Conservation (phyloP, 805 yeast genomes). For the Zygoascus biomembranicola region DNA sequence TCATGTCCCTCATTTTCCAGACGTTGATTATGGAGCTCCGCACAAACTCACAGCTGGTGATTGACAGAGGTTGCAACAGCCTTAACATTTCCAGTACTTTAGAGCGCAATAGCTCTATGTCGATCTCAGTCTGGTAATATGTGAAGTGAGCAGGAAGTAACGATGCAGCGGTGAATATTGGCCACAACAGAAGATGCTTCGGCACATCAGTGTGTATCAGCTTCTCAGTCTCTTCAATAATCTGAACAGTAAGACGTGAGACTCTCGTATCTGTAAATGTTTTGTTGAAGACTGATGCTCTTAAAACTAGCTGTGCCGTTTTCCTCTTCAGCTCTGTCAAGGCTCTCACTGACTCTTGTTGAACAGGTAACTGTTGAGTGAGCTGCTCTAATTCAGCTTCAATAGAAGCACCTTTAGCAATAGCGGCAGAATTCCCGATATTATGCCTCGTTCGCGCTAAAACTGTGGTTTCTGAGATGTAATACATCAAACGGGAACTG, state of each 20-base stretch:
- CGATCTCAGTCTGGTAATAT: background rate
- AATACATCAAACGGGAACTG: background rate
- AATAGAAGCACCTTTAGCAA: background rate
- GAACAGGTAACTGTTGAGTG: background rate
- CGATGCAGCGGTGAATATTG: background rate
- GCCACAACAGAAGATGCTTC: background rate
- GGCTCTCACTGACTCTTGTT: background rate
- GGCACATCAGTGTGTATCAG: background rate
- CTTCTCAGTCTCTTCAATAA: background rate
- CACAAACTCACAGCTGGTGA: background rate
- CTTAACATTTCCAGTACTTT: background rate
- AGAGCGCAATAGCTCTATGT: background rate
- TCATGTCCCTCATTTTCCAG: background rate
- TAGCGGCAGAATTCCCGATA: background rate
- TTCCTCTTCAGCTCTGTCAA: background rate
- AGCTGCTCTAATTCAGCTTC: background rate
- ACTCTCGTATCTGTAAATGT: background rate
- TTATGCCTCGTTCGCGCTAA: background rate
- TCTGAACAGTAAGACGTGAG: background rate
- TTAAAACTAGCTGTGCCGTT: background rate
- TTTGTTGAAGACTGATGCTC: background rate
- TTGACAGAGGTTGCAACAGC: background rate
- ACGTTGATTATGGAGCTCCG: background rate
- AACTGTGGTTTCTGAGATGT: background rate
- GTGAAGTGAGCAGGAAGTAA: background rate